phyloP scores from a whole-genome alignment of 495 filamentous ascomycete species.

The Thermothielavioides terrestris region DNA sequence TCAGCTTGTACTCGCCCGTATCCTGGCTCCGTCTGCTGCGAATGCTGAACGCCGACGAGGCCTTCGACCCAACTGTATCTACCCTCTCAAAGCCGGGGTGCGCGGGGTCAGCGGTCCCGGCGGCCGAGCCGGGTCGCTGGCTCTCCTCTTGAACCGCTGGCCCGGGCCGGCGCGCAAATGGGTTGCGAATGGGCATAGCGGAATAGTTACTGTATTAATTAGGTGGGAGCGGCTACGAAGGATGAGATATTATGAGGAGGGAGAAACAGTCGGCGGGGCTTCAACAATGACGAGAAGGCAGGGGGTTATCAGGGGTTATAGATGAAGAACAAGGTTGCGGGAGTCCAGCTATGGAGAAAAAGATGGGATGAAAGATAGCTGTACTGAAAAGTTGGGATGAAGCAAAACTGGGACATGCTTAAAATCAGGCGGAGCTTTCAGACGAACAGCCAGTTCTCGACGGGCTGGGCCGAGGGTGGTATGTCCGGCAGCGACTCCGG shows the following conservation, averaged over 20 bases:
- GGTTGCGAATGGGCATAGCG: constrained; percentile 71
- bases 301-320: not conserved
- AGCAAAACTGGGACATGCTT: too few species aligned
- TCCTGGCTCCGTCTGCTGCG: constrained; percentile 47
- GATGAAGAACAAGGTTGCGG: not conserved
- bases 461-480: not conserved
- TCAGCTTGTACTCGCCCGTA: constrained; percentile 71
- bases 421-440: too few species aligned
- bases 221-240: not conserved
- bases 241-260: not conserved
- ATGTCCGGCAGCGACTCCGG: constrained; percentile 2
- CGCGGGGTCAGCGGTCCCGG: constrained; percentile 15
- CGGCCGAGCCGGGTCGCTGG: constrained; percentile 35
- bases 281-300: too few species aligned
- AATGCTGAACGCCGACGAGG: constrained; percentile 54
- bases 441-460: not conserved
- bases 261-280: not conserved
- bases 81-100: constrained; percentile 45
- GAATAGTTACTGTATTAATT: not conserved
- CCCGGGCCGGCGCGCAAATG: constrained; percentile 54
- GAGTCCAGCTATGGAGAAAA: not conserved
- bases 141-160: constrained; percentile 46
- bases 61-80: constrained; percentile 47
- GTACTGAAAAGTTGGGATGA: too few species aligned
- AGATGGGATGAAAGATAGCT: not conserved